Evolutionary conservation across 495 filamentous ascomycete species (phyloP).

Genomic region (Copromyces sp.): DNA sequence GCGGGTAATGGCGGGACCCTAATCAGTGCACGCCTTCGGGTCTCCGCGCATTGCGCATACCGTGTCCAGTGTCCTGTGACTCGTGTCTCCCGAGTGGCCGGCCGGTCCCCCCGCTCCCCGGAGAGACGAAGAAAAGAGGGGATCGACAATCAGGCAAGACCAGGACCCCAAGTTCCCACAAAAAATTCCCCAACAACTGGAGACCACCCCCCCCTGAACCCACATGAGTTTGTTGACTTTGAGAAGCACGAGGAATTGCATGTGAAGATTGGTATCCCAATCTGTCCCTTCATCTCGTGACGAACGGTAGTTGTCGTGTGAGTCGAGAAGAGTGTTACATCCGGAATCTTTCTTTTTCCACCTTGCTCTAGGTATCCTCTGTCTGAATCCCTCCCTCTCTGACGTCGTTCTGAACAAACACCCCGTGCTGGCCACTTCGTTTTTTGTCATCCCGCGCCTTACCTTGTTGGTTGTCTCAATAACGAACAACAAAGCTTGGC

Average conservation of each 20-base stretch:
- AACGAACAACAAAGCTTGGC: neutral
- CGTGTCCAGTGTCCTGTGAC: neutral
- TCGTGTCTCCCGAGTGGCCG: neutral
- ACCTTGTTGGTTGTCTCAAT: neutral
- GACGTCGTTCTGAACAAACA: neutral
- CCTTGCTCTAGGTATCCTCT: neutral
- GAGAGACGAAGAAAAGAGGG: neutral
- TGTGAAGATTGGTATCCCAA: neutral
- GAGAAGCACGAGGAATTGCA: neutral
- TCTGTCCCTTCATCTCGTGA: neutral
- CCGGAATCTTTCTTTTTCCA: neutral
- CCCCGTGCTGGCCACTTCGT: neutral
- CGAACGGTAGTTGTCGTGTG: neutral
- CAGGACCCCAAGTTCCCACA: neutral
- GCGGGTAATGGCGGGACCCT: neutral
- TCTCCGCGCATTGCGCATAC: neutral
- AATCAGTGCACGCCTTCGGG: neutral
- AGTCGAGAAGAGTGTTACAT: neutral
- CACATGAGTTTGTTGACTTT: neutral
- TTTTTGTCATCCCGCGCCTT: neutral
- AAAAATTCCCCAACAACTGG: too few species aligned
- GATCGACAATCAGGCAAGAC: neutral
- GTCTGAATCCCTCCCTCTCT: neutral
- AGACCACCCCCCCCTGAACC: neutral
- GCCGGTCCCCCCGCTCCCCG: neutral